Percentiles rank a stretch among this genome's conserved stretches.
Conservation (phyloP, 805 yeast species). For the Myxozyma geophila region DNA sequence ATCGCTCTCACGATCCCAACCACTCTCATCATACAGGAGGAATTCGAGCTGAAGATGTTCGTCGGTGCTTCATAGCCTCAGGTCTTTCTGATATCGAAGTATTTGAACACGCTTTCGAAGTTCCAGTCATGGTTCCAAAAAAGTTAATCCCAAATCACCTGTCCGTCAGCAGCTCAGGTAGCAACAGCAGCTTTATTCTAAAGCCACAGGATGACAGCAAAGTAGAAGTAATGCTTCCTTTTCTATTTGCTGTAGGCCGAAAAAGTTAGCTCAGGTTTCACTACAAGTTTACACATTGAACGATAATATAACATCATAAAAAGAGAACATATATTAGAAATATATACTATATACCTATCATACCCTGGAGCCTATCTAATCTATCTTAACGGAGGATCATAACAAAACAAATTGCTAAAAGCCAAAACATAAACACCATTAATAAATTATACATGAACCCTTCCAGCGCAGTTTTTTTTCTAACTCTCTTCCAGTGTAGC, state of each 20-base stretch:
- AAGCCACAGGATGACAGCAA: neutral
- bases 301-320: neutral
- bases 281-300: no score
- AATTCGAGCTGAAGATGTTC: slow-evolving; percentile 7
- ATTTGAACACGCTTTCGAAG: slow-evolving; percentile 18
- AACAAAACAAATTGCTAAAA: neutral
- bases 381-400: neutral
- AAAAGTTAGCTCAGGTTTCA: neutral
- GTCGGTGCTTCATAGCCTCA: slow-evolving; percentile 10
- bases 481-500: neutral
- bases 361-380: slow-evolving; percentile 1
- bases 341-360: neutral
- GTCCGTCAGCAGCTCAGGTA: neutral
- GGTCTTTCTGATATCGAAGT: slow-evolving; percentile 10
- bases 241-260: slow-evolving; percentile 18
- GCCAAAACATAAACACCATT: neutral
- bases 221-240: slow-evolving; percentile 16
- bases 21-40: slow-evolving; percentile 24
- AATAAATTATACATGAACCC: neutral
- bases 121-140: slow-evolving; percentile 14
- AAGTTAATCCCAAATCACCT: neutral
- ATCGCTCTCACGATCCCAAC: neutral
- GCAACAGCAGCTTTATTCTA: neutral
- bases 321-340: neutral
- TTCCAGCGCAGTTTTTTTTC: neutral